Conservation (phyloP, 2,329 filamentous ascomycete genomes). For the Fusarium tupiense region DNA sequence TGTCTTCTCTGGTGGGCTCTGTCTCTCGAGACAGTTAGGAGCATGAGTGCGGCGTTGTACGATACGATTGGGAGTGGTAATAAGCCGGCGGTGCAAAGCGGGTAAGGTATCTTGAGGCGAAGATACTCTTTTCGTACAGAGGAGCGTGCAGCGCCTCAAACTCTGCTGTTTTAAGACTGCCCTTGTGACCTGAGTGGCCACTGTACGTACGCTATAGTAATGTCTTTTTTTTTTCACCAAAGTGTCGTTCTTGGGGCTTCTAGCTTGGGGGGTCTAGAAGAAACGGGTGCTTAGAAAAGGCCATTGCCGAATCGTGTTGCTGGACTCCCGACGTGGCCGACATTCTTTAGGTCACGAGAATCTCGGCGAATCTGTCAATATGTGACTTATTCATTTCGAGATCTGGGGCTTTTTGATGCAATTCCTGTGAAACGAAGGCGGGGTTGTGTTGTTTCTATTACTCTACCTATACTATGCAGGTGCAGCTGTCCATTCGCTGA, state of each 20-base stretch:
- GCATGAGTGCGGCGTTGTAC: slow-evolving; percentile 9
- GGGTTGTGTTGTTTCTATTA: slow-evolving; percentile 41
- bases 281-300: background rate
- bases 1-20: slow-evolving; percentile 7
- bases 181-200: slow-evolving; percentile 17
- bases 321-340: slow-evolving; percentile 18
- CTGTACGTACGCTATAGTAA: background rate
- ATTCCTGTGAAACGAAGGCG: slow-evolving; percentile 23
- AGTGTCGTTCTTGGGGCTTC: background rate
- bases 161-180: slow-evolving; percentile 9
- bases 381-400: slow-evolving; percentile 5
- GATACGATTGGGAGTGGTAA: slow-evolving; percentile 11
- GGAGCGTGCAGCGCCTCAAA: slow-evolving; percentile 16
- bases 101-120: slow-evolving; percentile 18
- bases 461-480: slow-evolving; percentile 35
- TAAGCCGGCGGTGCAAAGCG: slow-evolving; percentile 26
- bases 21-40: background rate
- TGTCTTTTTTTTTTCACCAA: background rate
- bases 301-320: slow-evolving; percentile 39
- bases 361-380: slow-evolving; percentile 24
- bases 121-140: background rate
- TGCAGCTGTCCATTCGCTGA: slow-evolving; percentile 33
- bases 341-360: slow-evolving; percentile 30
- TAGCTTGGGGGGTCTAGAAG: slow-evolving; percentile 7
- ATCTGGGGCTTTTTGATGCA: slow-evolving; percentile 17